Percentiles rank a stretch among this genome's conserved stretches.
Conservation (phyloP, 2,329 filamentous ascomycete genomes). For the Aspergillus sergii region DNA sequence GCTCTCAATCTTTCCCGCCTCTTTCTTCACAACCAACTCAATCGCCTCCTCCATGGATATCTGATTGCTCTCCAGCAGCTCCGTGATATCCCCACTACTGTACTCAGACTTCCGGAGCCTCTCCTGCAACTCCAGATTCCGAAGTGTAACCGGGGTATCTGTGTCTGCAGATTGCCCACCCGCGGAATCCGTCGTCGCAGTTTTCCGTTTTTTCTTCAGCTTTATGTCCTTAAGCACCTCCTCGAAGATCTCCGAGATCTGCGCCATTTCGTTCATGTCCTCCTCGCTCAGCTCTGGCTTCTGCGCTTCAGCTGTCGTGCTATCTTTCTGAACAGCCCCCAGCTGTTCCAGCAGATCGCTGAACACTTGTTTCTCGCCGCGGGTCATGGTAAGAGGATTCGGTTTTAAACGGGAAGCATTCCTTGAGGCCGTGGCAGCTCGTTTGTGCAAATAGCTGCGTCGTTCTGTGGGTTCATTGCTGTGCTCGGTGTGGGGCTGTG, state of each 20-base stretch:
- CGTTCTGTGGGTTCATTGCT: constrained; percentile 12
- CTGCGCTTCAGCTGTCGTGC: background rate
- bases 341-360: constrained; percentile 17
- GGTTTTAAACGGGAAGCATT: background rate
- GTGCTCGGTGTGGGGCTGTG: background rate
- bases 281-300: constrained; percentile 12
- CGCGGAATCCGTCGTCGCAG: background rate
- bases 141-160: background rate
- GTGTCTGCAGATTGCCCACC: background rate
- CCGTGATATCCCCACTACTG: constrained; percentile 9
- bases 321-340: background rate
- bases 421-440: background rate
- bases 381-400: constrained; percentile 16
- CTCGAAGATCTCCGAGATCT: constrained; percentile 31
- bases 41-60: constrained; percentile 27
- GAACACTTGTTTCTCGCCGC: constrained; percentile 19
- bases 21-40: constrained; percentile 31
- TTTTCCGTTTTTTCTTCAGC: constrained; percentile 6
- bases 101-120: constrained; percentile 2
- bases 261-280: constrained; percentile 24
- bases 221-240: constrained; percentile 23
- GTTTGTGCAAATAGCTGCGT: constrained; percentile 19
- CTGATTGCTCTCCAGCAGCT: constrained; percentile 13
- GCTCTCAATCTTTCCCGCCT: constrained; percentile 34
- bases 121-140: background rate